Base-by-base conservation (phyloP, 805 yeast species). In the Vanderwaltozyma verrucispora region DNA sequence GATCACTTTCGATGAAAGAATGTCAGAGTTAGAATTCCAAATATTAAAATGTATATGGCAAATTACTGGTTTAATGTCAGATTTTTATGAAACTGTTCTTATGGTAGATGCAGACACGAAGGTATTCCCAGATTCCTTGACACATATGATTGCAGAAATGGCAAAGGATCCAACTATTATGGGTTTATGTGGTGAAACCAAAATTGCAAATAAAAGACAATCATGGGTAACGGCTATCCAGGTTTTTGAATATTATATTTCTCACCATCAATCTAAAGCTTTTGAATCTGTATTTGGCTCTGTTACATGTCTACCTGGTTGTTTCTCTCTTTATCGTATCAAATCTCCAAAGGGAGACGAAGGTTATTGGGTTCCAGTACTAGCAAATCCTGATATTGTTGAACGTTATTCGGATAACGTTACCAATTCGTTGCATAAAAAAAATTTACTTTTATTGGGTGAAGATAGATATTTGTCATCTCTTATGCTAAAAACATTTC, bases 51-150 rank as follows among this genome's bases (percentile, higher is more conserved):
- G 73, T 30, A 80, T 88, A 18, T 84, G 94, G 85, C 72, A 74
- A 48, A 67, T 86, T 7, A 85, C 95, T 0, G 95, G 95, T 1
- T 63, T 87, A 30, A 80, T 86, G 76, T 77, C 94, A 0, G 85
- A 77, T 36, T 71, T 72, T 55, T 87, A 86, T 59, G 96, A 87
- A 55, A 65, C 80, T 28, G 78, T 83, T 29, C 63, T 88, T 24
- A 87, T 87, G 95, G 95, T 87, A 25, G 96, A 87, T 64, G 96
- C 96, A 4, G 96, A 87, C 63, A 86, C 96, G 0, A 76, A 76
- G 53, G 85, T 87, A 3, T 84, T 69, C 58, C 94, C 94, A 0
- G 95, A 88, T 57, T 78, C 89, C 4, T 53, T 86, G 45, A 82
- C 92, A 7, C 96, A 88, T 53, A 84, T 87, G 95, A 69, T 73